Conservation (phyloP, 768 basidiomycete species). For the Tylopilus vinaceipallidus region DNA sequence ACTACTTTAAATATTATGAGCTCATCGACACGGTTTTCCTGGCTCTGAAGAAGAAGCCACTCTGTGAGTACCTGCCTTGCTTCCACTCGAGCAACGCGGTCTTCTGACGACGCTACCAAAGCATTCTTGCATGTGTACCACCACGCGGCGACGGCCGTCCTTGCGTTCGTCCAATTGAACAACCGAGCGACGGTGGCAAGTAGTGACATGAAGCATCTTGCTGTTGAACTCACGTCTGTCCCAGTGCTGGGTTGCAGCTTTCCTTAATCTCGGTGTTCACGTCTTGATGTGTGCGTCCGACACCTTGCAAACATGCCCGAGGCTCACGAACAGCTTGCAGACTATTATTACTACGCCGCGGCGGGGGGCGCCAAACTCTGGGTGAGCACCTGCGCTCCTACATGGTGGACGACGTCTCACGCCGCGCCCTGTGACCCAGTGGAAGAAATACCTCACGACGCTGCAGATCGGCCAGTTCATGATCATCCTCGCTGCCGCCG, state of each 20-base stretch:
- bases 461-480: slow-evolving; percentile 25
- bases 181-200: slow-evolving; percentile 85
- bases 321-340: slow-evolving; percentile 36
- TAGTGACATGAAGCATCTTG: slow-evolving; percentile 8
- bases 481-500: slow-evolving; percentile 8
- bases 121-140: slow-evolving; percentile 98
- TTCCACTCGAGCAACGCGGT: neutral
- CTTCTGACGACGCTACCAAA: slow-evolving; percentile 27
- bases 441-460: slow-evolving; percentile 25
- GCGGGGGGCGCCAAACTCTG: slow-evolving; percentile 50
- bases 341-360: slow-evolving; percentile 97
- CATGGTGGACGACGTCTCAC: too few species aligned
- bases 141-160: slow-evolving; percentile 90
- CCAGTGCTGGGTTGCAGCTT: slow-evolving; percentile 90
- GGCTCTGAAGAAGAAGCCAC: slow-evolving; percentile 96
- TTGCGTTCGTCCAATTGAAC: slow-evolving; percentile 91
- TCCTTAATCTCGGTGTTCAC: slow-evolving; percentile 86
- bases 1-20: slow-evolving; percentile 96
- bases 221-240: neutral
- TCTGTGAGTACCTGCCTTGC: slow-evolving; percentile 61
- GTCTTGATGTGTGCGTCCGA: slow-evolving; percentile 85
- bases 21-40: slow-evolving; percentile 94
- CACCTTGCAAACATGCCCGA: neutral
- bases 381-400: too few species aligned
- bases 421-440: too few species aligned